A percentile compares a stretch with the other conserved stretches of the same genome.
Conservation (phyloP, 2,329 filamentous ascomycete species). For the Gnomoniopsis sp. region DNA sequence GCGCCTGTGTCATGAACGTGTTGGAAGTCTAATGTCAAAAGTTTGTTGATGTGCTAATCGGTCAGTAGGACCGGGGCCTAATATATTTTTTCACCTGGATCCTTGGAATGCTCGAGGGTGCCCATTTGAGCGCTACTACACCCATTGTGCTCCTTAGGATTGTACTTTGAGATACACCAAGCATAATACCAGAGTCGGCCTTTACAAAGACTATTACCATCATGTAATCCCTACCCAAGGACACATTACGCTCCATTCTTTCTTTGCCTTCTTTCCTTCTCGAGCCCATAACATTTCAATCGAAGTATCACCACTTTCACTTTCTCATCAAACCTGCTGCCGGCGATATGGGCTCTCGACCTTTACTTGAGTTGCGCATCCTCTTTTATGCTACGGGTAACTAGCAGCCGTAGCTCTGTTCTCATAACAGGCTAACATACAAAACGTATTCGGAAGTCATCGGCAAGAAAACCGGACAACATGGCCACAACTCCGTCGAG, state of each 20-base stretch:
- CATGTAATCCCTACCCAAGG: background rate
- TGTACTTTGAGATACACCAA: background rate
- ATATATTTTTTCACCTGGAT: background rate
- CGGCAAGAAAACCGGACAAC: background rate
- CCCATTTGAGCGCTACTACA: background rate
- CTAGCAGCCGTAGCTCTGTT: background rate
- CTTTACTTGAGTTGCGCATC: background rate
- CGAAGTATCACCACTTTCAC: background rate
- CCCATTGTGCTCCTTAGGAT: conserved; percentile 4
- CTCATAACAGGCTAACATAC: background rate
- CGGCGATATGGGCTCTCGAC: background rate
- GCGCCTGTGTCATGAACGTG: background rate
- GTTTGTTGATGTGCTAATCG: background rate
- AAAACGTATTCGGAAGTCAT: background rate
- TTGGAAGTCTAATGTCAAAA: too few species aligned
- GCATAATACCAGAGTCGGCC: background rate
- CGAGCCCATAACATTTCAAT: background rate
- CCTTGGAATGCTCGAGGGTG: background rate
- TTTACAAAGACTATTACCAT: background rate
- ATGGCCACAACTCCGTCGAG: background rate
- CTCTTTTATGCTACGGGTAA: background rate
- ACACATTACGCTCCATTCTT: background rate
- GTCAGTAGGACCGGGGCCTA: background rate
- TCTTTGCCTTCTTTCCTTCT: background rate
- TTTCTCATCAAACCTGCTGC: background rate